Conservation (phyloP, 306 rosid genomes). For the Dicorynia guianensis region DNA sequence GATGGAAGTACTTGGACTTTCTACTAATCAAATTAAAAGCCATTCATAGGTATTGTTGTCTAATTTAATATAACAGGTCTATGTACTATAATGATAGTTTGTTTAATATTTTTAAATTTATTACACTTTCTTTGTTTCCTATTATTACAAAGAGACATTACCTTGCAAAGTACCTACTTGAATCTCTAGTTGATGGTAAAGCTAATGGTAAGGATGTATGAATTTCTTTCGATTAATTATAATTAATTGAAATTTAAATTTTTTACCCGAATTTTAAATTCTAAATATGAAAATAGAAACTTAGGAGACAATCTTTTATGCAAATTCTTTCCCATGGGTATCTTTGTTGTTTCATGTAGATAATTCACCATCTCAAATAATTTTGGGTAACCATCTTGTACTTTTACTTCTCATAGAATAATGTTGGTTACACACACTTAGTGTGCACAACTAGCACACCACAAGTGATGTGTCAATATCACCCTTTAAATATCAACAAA, state of each 20-base stretch:
- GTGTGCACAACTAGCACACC: too few relatives aligned
- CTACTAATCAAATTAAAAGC: constrained; percentile 97
- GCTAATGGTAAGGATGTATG: constrained; percentile 77
- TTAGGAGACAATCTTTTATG: constrained; percentile 79
- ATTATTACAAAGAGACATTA: constrained; percentile 75
- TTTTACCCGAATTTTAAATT: too few relatives aligned
- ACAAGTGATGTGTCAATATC: too few relatives aligned
- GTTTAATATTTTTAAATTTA: constrained; percentile 31
- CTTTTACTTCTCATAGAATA: too few relatives aligned
- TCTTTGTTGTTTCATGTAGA: constrained; percentile 29
- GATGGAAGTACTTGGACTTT: constrained; percentile 95
- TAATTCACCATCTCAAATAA: constrained; percentile 5
- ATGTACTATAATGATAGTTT: constrained; percentile 11
- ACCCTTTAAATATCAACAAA: too few relatives aligned
- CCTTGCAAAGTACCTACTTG: constrained; percentile 96
- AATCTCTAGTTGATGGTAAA: too few relatives aligned
- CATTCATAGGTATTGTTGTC: constrained; percentile 79
- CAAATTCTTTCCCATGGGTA: constrained; percentile 92
- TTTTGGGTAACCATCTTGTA: too few relatives aligned
- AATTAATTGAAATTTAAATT: constrained; percentile 39
- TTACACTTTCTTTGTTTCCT: constrained; percentile 31
- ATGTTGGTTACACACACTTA: too few relatives aligned
- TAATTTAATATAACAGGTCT: constrained; percentile 15
- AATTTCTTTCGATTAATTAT: constrained; percentile 39
- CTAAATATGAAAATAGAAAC: constrained; percentile 86